These are phyloP conservation scores for Tricladium varicosporioides DNA, from an alignment of 2,329 filamentous ascomycete genomes.

Conservation along the genomic window DNA sequence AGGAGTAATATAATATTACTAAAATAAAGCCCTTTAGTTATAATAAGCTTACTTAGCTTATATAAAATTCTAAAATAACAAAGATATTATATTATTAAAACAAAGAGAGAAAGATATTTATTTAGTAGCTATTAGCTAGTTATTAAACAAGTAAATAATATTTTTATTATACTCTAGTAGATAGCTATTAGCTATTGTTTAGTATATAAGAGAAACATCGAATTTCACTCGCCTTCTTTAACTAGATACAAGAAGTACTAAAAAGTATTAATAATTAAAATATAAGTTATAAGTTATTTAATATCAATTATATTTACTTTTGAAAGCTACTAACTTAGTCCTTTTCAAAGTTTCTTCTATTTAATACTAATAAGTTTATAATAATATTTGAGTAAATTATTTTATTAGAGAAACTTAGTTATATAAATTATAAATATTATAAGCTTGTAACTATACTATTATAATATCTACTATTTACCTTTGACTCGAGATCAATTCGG, in stretches of 20 bases:
- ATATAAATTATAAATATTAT: not conserved
- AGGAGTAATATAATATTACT: not conserved
- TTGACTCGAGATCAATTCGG: not conserved
- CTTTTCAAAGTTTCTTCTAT: not conserved
- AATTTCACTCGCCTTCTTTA: not conserved
- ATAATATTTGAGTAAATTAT: not conserved
- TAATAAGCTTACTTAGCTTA: not conserved
- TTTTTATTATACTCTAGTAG: not conserved
- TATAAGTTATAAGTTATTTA: not conserved
- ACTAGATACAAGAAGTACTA: not conserved
- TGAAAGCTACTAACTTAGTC: not conserved
- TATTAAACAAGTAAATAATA: not conserved
- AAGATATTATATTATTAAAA: not conserved
- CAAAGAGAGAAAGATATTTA: not conserved
- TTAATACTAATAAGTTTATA: not conserved
- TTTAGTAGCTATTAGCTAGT: not conserved
- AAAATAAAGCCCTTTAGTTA: not conserved
- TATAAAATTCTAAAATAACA: not conserved
- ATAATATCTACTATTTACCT: not conserved
- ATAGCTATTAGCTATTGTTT: not conserved
- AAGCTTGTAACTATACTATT: not conserved
- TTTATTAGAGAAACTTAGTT: not conserved
- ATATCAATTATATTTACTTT: not conserved
- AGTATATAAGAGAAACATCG: not conserved
- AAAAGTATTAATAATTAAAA: not conserved